Base-by-base conservation (phyloP, 2,329 filamentous ascomycete species). In the Alternaria sp. region DNA sequence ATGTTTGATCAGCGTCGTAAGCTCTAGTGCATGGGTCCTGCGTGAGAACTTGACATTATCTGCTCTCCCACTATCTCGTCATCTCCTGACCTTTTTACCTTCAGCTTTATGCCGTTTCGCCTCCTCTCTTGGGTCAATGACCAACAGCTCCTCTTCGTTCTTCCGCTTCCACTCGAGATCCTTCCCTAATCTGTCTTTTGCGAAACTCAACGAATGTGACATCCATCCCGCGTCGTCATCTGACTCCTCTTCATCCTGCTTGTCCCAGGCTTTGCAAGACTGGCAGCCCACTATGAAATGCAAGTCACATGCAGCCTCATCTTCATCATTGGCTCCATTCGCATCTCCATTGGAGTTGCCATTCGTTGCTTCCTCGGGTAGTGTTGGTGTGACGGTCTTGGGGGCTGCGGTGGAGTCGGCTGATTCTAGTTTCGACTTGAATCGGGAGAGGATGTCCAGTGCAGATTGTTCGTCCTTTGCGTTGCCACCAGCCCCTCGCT, bases 211-310 rank as follows among this genome's bases (percentile, higher is more conserved):
- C 10, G 88, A 85, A 77, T 98, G 94, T 4, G 87, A 88, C 88
- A 97, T 92, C 94, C 94, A 98, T 8, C 89, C 89, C 50, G 86
- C 84, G 53, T 84, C 83, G 16, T 83, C 82, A 3, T 81, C 80
- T 36, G 86, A 88, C 54, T 89, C 87, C 34, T 84, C 85, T 40
- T 86, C 83, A 55, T 87, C 83, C 27, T 87, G 90, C 65, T 91
- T 89, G 20, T 96, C 91, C 93, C 94, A 97, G 0, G 90, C 87
- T 60, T 87, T 89, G 78, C 95, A 98, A 45, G 93, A 97, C 75
- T 97, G 93, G 78, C 95, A 99, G 71, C 96, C 92, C 50, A 91
- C 92, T 65, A 99, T 96, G 78, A 98, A 99, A 77, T 99, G 95
- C 36, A 99, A 81, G 77, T 98, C 95, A 74, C 95, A 99, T 3